A percentile compares a stretch with the other conserved stretches of the same genome.
These are phyloP conservation scores for Zymoseptoria tritici DNA, from an alignment of 2,329 filamentous ascomycete species.

Conservation along the genomic window DNA sequence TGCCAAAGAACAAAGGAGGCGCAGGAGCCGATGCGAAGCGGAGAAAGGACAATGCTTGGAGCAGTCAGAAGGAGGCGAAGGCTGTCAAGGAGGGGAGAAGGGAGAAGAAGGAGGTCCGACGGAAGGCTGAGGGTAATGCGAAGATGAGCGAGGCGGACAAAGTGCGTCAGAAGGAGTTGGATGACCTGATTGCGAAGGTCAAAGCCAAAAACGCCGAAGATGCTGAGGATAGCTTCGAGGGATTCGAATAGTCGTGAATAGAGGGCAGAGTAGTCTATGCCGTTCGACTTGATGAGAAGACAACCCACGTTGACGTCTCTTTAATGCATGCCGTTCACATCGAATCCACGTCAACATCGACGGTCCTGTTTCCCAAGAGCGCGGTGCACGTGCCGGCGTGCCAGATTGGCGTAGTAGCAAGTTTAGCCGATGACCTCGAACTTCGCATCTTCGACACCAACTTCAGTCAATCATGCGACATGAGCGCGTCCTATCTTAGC, in stretches of 20 bases:
- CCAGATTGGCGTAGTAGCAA: not conserved
- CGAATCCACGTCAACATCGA: too few relatives aligned
- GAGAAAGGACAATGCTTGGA: constrained; percentile 32
- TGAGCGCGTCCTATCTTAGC: constrained; percentile 13
- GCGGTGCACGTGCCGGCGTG: not conserved
- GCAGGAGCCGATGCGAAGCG: constrained; percentile 22
- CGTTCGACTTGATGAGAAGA: not conserved
- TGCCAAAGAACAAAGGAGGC: constrained; percentile 24
- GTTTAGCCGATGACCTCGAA: not conserved
- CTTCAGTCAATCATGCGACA: not conserved
- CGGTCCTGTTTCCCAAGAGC: too few relatives aligned
- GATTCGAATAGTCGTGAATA: constrained; percentile 6
- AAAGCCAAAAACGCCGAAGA: constrained; percentile 19
- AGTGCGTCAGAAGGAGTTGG: constrained; percentile 26
- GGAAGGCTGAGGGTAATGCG: constrained; percentile 25
- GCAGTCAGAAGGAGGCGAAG: constrained; percentile 31
- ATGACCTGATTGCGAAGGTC: constrained; percentile 28
- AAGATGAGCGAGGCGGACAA: constrained; percentile 27
- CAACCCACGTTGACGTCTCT: too few relatives aligned
- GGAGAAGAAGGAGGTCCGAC: constrained; percentile 28
- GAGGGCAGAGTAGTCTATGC: not conserved
- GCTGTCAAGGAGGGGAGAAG: constrained; percentile 26
- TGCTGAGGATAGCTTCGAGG: constrained; percentile 21
- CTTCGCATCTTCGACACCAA: not conserved
- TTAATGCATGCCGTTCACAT: too few relatives aligned